These are phyloP conservation scores for Fraxinus greggii DNA, from an alignment of 305 asterid species.

Conservation along the genomic window DNA sequence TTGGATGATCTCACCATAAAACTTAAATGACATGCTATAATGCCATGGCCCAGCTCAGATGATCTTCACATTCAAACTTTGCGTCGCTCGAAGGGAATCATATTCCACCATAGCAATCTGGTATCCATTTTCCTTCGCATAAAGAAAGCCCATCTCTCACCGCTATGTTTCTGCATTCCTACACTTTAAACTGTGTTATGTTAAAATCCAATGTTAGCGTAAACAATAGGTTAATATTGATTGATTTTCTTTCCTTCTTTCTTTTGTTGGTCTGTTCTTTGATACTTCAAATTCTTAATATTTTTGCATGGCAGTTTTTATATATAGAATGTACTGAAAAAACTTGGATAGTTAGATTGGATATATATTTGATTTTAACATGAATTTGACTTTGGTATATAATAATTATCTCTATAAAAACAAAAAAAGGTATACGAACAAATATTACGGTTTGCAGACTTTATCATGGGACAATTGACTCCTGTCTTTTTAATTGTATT, in stretches of 20 bases:
- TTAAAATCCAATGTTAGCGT: not conserved
- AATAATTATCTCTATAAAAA: not conserved
- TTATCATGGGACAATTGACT: not conserved
- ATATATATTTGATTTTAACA: not conserved
- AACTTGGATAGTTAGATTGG: not conserved
- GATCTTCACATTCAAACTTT: not conserved
- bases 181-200: not conserved
- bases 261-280: not conserved
- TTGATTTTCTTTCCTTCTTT: not conserved
- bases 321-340: not conserved
- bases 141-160: not conserved
- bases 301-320: not conserved
- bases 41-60: not conserved
- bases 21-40: constrained; percentile 27
- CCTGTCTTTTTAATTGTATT: too few species aligned
- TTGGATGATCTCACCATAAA: constrained; percentile 68
- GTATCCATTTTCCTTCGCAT: not conserved
- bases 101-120: not conserved
- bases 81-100: not conserved
- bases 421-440: not conserved
- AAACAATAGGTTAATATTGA: not conserved
- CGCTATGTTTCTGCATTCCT: not conserved
- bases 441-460: not conserved
- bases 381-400: not conserved
- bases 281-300: not conserved